phyloP scores from a whole-genome alignment of 2,329 filamentous ascomycete species.

The Talaromyces rugulosus region DNA sequence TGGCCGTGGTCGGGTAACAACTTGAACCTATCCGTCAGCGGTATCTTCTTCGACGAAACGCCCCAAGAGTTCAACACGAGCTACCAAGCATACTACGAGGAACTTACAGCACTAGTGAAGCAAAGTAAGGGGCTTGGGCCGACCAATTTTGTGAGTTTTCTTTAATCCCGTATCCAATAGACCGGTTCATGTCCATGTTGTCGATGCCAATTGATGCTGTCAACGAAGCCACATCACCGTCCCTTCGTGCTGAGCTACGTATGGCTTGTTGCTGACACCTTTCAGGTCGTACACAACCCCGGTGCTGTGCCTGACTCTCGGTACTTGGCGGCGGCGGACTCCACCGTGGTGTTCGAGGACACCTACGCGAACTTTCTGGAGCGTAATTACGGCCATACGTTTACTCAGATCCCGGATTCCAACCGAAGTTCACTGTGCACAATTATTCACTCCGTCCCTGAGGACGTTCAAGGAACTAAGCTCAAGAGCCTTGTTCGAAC shows the following conservation, averaged over 20 bases:
- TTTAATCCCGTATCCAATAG: slow-evolving; percentile 3
- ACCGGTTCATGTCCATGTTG: neutral
- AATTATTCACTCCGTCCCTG: slow-evolving; percentile 37
- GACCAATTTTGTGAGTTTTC: slow-evolving; percentile 35
- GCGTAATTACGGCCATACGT: slow-evolving; percentile 27
- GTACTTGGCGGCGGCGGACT: slow-evolving; percentile 41
- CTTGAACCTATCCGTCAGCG: slow-evolving; percentile 38
- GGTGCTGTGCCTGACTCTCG: slow-evolving; percentile 39
- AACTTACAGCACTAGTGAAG: slow-evolving; percentile 30
- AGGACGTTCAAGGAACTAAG: slow-evolving; percentile 24
- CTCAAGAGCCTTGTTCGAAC: slow-evolving; percentile 31
- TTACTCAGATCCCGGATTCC: slow-evolving; percentile 28
- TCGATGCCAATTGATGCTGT: neutral
- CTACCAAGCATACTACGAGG: slow-evolving; percentile 30
- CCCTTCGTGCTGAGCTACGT: neutral
- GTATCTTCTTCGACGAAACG: slow-evolving; percentile 50
- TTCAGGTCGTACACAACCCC: slow-evolving; percentile 44
- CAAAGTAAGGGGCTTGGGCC: slow-evolving; percentile 28
- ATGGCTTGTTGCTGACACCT: slow-evolving; percentile 18
- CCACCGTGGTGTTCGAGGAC: slow-evolving; percentile 45
- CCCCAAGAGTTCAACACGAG: slow-evolving; percentile 34
- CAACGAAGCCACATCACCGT: neutral
- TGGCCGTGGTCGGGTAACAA: slow-evolving; percentile 38
- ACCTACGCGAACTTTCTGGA: slow-evolving; percentile 36
- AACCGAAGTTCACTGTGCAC: slow-evolving; percentile 30